A percentile compares a stretch with the other conserved stretches of the same genome.
These are phyloP conservation scores for Naganishia vaughanmartiniae DNA, from an alignment of 768 basidiomycete genomes.

Conservation along the genomic window DNA sequence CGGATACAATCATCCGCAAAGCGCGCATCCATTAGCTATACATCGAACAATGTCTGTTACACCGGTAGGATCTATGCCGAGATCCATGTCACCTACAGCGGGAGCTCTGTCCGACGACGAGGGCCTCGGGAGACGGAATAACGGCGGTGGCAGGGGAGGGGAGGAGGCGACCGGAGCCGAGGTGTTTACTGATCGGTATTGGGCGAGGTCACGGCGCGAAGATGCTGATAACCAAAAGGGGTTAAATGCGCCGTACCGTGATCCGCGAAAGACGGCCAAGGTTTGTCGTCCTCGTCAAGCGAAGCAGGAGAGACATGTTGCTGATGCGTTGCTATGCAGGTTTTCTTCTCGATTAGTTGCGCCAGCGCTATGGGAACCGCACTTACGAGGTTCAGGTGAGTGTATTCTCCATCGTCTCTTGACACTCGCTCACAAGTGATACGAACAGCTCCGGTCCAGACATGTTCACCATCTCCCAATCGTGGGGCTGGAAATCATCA, in stretches of 20 bases:
- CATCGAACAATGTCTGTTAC: slow-evolving; percentile 28
- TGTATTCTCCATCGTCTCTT: background rate
- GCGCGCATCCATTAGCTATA: slow-evolving; percentile 19
- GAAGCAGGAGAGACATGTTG: slow-evolving; percentile 18
- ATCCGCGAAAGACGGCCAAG: slow-evolving; percentile 41
- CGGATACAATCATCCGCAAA: background rate
- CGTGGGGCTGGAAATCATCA: slow-evolving; percentile 87
- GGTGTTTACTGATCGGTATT: background rate
- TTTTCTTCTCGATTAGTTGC: slow-evolving; percentile 81
- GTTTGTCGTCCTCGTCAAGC: slow-evolving; percentile 36
- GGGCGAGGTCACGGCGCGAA: slow-evolving; percentile 13
- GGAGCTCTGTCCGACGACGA: slow-evolving; percentile 31
- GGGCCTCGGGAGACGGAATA: slow-evolving; percentile 1
- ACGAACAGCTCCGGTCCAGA: slow-evolving; percentile 68
- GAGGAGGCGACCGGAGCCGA: slow-evolving; percentile 20
- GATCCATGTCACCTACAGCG: slow-evolving; percentile 16
- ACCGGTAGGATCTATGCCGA: slow-evolving; percentile 18
- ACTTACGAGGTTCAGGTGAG: slow-evolving; percentile 59
- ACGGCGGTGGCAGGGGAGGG: background rate
- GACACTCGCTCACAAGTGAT: slow-evolving; percentile 46
- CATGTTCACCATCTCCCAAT: slow-evolving; percentile 76
- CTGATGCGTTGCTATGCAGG: slow-evolving; percentile 56
- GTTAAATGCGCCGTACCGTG: slow-evolving; percentile 34
- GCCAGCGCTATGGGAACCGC: slow-evolving; percentile 75
- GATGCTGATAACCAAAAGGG: slow-evolving; percentile 9